Conservation (phyloP, 2,329 filamentous ascomycete species). For the Claviceps monticola region DNA sequence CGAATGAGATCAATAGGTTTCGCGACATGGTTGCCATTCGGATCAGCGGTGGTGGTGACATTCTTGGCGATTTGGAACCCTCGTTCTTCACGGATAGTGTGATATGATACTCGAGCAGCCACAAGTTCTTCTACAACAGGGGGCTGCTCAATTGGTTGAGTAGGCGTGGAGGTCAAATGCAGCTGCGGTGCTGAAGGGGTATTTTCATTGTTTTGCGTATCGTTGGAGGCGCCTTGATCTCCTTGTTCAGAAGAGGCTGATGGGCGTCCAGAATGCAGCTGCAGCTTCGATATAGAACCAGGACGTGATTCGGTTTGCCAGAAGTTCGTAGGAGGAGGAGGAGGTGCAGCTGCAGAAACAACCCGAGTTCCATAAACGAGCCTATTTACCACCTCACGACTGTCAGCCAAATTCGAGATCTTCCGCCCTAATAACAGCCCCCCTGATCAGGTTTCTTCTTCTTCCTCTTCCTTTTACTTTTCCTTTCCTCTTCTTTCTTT, state of each 20-base stretch:
- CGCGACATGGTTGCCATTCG: slow-evolving; percentile 60
- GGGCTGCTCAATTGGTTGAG: slow-evolving; percentile 25
- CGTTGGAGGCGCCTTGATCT: slow-evolving; percentile 13
- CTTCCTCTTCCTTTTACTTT: background rate
- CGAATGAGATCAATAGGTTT: slow-evolving; percentile 69
- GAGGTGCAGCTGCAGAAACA: slow-evolving; percentile 34
- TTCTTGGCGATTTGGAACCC: slow-evolving; percentile 72
- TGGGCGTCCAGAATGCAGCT: slow-evolving; percentile 27
- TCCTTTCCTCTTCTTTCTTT: background rate
- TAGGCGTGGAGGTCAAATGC: slow-evolving; percentile 18
- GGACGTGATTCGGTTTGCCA: slow-evolving; percentile 30
- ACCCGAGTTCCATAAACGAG: slow-evolving; percentile 53
- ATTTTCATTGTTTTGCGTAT: slow-evolving; percentile 22
- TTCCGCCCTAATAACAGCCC: background rate
- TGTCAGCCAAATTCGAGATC: background rate
- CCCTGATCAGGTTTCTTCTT: background rate
- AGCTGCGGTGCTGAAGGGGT: slow-evolving; percentile 10
- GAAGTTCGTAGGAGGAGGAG: slow-evolving; percentile 31
- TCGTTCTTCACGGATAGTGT: slow-evolving; percentile 71
- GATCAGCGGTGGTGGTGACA: slow-evolving; percentile 57
- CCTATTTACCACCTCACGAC: slow-evolving; percentile 23
- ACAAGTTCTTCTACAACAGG: slow-evolving; percentile 50
- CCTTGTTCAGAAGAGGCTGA: slow-evolving; percentile 27
- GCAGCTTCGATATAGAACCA: slow-evolving; percentile 27
- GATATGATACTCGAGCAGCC: slow-evolving; percentile 69